phyloP scores from a whole-genome alignment of 768 basidiomycete genomes.

The Pleurotus pulmonarius region DNA sequence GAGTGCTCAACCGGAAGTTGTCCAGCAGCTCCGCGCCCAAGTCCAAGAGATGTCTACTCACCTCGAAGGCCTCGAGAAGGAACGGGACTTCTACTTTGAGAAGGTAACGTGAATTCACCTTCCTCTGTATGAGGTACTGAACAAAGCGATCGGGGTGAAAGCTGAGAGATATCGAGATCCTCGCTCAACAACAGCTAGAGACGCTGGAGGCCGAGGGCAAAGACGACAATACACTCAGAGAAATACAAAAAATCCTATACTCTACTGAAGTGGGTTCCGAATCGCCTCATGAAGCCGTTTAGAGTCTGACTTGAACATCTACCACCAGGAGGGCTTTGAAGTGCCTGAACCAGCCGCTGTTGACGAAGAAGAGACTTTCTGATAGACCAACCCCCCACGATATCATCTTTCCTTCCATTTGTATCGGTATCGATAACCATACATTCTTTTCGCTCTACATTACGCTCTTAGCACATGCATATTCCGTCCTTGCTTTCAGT shows the following conservation, averaged over 20 bases:
- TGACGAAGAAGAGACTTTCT: constrained; percentile 85
- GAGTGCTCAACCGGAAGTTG: constrained; percentile 62
- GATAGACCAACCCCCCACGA: constrained; percentile 8
- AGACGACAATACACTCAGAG: constrained; percentile 58
- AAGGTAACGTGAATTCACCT: constrained; percentile 55
- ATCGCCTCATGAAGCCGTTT: not conserved
- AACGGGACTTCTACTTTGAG: constrained; percentile 97
- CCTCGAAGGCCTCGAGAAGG: constrained; percentile 92
- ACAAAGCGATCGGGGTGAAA: constrained; percentile 23
- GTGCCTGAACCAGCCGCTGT: constrained; percentile 62
- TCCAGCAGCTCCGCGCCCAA: constrained; percentile 70
- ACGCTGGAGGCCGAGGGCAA: constrained; percentile 50
- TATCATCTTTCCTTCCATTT: constrained; percentile 4
- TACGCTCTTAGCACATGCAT: not conserved
- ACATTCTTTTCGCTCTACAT: constrained; percentile 10
- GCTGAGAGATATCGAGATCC: constrained; percentile 95
- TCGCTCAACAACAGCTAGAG: constrained; percentile 81
- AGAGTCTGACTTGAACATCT: not conserved
- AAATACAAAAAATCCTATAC: constrained; percentile 92
- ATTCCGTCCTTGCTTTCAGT: too few relatives aligned
- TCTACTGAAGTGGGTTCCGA: constrained; percentile 75
- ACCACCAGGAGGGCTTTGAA: constrained; percentile 83
- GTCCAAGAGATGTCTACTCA: constrained; percentile 78
- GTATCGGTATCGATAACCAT: constrained; percentile 11
- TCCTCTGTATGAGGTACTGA: too few relatives aligned